Conservation (phyloP, 106 monocot species). For the Dioscorea alata region DNA sequence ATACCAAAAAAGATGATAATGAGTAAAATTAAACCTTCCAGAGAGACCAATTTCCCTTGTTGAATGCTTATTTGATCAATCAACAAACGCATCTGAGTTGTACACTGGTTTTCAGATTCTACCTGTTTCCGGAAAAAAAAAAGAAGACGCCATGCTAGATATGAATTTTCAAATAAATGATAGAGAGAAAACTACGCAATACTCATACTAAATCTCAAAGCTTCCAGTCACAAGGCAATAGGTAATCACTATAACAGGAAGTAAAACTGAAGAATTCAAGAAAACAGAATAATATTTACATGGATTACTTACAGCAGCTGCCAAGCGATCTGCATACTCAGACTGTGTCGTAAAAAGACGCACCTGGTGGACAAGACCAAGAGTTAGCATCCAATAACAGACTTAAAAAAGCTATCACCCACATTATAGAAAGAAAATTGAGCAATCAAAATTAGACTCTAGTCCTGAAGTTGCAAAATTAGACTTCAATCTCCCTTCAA, state of each 20-base stretch:
- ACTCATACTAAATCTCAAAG: no score
- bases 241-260: no score
- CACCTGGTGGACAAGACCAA: conserved; percentile 29
- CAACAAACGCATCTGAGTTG: conserved; percentile 56
- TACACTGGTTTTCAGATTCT: conserved; percentile 78
- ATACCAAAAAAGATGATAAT: not conserved
- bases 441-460: no score
- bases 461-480: no score
- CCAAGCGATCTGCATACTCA: conserved; percentile 62
- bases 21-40: conserved; percentile 52
- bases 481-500: no score
- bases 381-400: not conserved
- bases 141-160: not conserved
- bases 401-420: not conserved
- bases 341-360: conserved; percentile 75
- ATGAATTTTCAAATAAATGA: conserved; percentile 1
- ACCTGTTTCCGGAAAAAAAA: conserved; percentile 38
- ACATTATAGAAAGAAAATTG: not conserved
- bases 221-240: no score
- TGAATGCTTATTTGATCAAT: conserved; percentile 87
- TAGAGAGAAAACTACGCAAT: no score
- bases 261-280: not conserved
- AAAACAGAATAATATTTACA: not conserved
- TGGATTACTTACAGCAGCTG: conserved; percentile 42
- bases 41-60: conserved; percentile 71